Evolutionary conservation across 1,139 yeast species (phyloP), one percentile per base, ranked within the genome.

Genomic region (Suhomyces atakaporum): DNA sequence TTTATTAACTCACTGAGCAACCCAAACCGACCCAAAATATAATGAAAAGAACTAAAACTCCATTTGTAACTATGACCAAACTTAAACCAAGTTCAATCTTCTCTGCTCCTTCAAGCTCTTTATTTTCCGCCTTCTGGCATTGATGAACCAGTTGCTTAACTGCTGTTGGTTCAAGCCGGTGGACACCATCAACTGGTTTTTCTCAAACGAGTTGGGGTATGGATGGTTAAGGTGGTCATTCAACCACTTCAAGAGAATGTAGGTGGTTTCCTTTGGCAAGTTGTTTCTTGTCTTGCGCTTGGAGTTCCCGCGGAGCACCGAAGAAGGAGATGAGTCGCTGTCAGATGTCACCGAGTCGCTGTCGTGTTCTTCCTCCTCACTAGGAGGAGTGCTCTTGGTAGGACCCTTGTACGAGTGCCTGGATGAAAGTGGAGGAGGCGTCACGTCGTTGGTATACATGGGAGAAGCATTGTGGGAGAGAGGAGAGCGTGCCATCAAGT

Each of bases 91-190:
- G 35, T 53, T 54, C 40, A 62, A 50, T 25, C 61, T 43, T 41
- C 61, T 56, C 34, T 65, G 69, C 54, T 73, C 70, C 56, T 75
- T 62, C 58, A 66, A 64, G 34, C 60, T 56, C 51, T 68, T 78
- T 35, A 88, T 78, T 58, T 87, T 83, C 53, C 98, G 72, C 55
- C 97, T 74, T 56, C 98, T 76, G 19, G 96, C 97, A 60, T 92
- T 92, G 53, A 92, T 92, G 57, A 92, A 92, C 97, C 98, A 92
- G 60, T 92, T 92, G 46, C 94, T 82, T 44, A 92, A 74, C 60
- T 92, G 98, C 49, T 89, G 95, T 59, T 86, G 81, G 44, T 90
- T 85, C 53, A 92, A 74, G 1, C 97, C 96, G 0, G 98, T 92
- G 54, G 79, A 76, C 50, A 76, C 69, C 73, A 89, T 79, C 47